These are phyloP conservation scores for Kuraishia borneana DNA, from an alignment of 805 yeast species.

Conservation along the genomic window DNA sequence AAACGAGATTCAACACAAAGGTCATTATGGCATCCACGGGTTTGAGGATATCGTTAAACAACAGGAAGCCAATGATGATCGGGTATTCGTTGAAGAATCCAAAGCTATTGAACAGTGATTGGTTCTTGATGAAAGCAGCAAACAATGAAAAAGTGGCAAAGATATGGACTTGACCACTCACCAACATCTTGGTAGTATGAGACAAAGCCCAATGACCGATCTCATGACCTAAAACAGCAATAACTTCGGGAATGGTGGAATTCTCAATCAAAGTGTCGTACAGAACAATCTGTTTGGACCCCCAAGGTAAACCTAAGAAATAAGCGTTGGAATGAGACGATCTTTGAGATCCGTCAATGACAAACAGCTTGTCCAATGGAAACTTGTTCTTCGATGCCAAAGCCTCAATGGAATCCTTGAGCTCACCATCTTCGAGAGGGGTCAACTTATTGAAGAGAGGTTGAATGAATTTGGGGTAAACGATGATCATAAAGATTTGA, in stretches of 20 bases:
- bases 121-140: conserved; percentile 70
- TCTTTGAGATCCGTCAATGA: conserved; percentile 94
- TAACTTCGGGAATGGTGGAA: conserved; percentile 66
- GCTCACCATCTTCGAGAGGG: conserved; percentile 84
- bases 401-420: conserved; percentile 69
- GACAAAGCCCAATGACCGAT: conserved; percentile 95
- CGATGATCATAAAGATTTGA: conserved; percentile 63
- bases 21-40: conserved; percentile 66
- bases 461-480: conserved; percentile 77
- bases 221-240: conserved; percentile 96
- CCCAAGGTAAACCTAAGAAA: conserved; percentile 93
- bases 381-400: conserved; percentile 68
- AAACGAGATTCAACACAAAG: conserved; percentile 55
- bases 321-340: conserved; percentile 96
- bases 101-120: conserved; percentile 65
- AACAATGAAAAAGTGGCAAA: conserved; percentile 61
- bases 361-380: conserved; percentile 80
- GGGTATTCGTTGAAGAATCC: conserved; percentile 67
- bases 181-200: conserved; percentile 72
- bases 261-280: conserved; percentile 85
- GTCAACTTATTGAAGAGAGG: conserved; percentile 89
- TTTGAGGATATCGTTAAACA: conserved; percentile 67
- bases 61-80: conserved; percentile 65
- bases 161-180: conserved; percentile 52
- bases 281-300: conserved; percentile 83